A percentile compares a stretch with the other conserved stretches of the same genome.
Conservation (phyloP, 805 yeast species). For the Wickerhamiella occidentalis region DNA sequence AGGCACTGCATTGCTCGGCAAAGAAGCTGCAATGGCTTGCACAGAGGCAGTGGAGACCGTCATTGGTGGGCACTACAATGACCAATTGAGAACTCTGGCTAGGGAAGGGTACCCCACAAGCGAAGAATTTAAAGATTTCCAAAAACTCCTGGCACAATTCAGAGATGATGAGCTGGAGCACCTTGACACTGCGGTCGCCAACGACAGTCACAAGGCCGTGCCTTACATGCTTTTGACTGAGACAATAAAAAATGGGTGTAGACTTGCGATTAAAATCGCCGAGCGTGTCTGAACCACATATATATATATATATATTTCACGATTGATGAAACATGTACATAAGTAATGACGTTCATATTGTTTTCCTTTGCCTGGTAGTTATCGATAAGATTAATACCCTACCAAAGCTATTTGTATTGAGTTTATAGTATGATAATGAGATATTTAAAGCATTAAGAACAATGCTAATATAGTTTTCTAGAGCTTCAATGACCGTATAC, state of each 20-base stretch:
- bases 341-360: not conserved
- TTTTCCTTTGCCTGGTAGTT: not conserved
- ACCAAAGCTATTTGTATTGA: too few relatives aligned
- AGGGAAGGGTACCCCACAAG: constrained; percentile 46
- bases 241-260: constrained; percentile 68
- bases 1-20: constrained; percentile 73
- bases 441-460: too few relatives aligned
- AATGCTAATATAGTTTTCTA: too few relatives aligned
- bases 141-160: constrained; percentile 54
- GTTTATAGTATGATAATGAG: too few relatives aligned
- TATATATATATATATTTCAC: not conserved
- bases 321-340: not conserved
- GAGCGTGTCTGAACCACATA: constrained; percentile 33
- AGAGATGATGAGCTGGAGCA: constrained; percentile 95
- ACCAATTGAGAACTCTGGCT: constrained; percentile 66
- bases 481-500: too few relatives aligned
- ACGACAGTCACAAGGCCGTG: constrained; percentile 86
- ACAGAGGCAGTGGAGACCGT: constrained; percentile 98
- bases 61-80: constrained; percentile 90
- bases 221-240: constrained; percentile 87
- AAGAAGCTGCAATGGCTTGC: constrained; percentile 98
- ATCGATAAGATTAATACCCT: not conserved
- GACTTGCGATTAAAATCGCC: constrained; percentile 83
- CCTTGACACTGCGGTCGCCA: constrained; percentile 79
- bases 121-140: constrained; percentile 54